Evolutionary conservation across 805 yeast genomes (phyloP).

Genomic region (Yarrowia hollandica): DNA sequence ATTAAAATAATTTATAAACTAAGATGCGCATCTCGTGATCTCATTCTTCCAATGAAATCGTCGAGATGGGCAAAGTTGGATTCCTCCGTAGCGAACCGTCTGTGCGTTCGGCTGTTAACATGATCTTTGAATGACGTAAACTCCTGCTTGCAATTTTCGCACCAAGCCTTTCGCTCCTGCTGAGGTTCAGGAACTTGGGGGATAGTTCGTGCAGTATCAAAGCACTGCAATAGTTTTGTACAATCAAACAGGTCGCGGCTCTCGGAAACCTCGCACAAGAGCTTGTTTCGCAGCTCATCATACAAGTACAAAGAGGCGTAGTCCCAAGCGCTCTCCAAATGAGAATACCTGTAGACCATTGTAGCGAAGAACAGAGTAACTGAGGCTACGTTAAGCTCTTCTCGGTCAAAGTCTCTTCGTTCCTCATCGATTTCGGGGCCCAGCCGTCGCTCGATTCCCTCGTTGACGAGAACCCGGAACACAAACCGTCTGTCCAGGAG

Average conservation of each 20-base stretch:
- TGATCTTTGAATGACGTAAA: slow-evolving; percentile 30
- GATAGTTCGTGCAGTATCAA: slow-evolving; percentile 18
- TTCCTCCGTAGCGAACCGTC: slow-evolving; percentile 29
- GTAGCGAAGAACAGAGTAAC: slow-evolving; percentile 7
- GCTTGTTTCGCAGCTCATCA: slow-evolving; percentile 4
- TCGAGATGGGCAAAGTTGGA: slow-evolving; percentile 30
- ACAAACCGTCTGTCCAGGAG: slow-evolving; percentile 1
- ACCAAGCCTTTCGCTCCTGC: slow-evolving; percentile 30
- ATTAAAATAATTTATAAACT: slow-evolving; percentile 24
- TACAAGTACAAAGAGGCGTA: slow-evolving; percentile 14
- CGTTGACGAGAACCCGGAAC: slow-evolving; percentile 2
- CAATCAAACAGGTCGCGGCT: slow-evolving; percentile 6
- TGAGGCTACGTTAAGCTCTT: neutral
- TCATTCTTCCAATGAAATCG: slow-evolving; percentile 8
- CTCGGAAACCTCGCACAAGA: neutral
- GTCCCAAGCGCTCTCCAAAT: slow-evolving; percentile 23
- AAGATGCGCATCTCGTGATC: slow-evolving; percentile 4
- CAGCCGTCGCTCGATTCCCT: slow-evolving; percentile 2
- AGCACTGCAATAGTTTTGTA: neutral
- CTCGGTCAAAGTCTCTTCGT: neutral
- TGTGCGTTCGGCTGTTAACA: slow-evolving; percentile 23
- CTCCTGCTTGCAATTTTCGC: slow-evolving; percentile 31
- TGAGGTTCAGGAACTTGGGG: neutral
- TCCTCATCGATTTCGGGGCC: neutral
- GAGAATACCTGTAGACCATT: slow-evolving; percentile 14